A percentile compares a stretch with the other conserved stretches of the same genome.
Conservation (phyloP, 2,329 filamentous ascomycete species). For the Venturia oleaginea region DNA sequence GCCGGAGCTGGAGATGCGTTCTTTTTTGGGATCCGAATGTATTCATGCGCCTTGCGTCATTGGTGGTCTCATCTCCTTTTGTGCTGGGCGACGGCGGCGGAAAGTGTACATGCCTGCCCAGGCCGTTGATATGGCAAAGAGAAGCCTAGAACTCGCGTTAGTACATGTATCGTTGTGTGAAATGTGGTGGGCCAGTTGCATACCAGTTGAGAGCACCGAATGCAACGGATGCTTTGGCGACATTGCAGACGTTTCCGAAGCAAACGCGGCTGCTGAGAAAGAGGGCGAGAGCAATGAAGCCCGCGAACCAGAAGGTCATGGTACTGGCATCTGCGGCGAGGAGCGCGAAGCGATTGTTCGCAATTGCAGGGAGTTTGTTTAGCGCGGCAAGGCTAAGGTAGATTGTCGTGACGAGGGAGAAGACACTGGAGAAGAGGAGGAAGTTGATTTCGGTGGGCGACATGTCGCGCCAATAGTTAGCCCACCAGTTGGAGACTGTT, state of each 20-base stretch:
- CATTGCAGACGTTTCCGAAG: conserved; percentile 46
- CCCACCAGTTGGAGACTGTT: conserved; percentile 48
- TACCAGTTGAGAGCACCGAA: conserved; percentile 59
- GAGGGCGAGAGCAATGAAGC: conserved; percentile 68
- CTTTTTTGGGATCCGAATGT: neutral
- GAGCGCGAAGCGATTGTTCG: conserved; percentile 57
- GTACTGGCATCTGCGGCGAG: conserved; percentile 62
- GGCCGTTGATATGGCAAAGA: conserved; percentile 14
- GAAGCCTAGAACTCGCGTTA: neutral
- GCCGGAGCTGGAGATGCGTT: conserved; percentile 5
- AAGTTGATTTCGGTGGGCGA: conserved; percentile 59
- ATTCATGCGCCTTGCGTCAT: conserved; percentile 9
- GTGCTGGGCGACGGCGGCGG: conserved; percentile 1
- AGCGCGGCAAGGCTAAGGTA: conserved; percentile 42
- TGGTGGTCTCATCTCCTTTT: neutral
- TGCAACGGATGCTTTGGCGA: conserved; percentile 53
- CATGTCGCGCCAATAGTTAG: conserved; percentile 40
- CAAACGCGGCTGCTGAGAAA: conserved; percentile 50
- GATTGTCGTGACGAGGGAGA: conserved; percentile 61
- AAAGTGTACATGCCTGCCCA: conserved; percentile 12
- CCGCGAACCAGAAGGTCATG: conserved; percentile 83
- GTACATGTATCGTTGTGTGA: neutral
- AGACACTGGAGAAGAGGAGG: conserved; percentile 69
- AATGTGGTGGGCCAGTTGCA: conserved; percentile 15
- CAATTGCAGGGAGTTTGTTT: conserved; percentile 23